Percentiles rank a stretch among this genome's conserved stretches.
Conservation (phyloP, 495 filamentous ascomycete genomes). For the Hypoxylon lenormandii region DNA sequence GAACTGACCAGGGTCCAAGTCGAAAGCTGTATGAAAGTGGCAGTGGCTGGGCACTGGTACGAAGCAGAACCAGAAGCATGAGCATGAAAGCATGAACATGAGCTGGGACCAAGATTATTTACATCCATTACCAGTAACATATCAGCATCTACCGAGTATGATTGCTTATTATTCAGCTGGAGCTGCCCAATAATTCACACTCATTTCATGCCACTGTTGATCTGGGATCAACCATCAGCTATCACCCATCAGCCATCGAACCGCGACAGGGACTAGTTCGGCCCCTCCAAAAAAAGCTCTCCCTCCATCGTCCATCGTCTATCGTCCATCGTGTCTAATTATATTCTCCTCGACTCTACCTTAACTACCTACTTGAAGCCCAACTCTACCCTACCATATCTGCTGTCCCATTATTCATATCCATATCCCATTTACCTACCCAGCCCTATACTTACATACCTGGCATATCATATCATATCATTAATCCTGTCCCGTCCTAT, state of each 20-base stretch:
- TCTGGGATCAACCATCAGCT: constrained; percentile 38
- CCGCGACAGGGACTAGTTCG: constrained; percentile 41
- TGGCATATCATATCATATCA: neutral
- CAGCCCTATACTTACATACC: constrained; percentile 10
- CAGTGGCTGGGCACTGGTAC: constrained; percentile 5
- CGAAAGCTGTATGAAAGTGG: neutral
- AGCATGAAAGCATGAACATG: neutral
- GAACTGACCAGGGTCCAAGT: neutral
- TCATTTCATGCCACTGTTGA: constrained; percentile 33
- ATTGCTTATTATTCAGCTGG: constrained; percentile 34
- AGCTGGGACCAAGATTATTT: constrained; percentile 31
- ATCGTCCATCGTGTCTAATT: constrained; percentile 30
- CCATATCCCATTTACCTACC: constrained; percentile 13
- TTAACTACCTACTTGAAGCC: constrained; percentile 42
- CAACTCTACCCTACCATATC: constrained; percentile 43
- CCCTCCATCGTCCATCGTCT: constrained; percentile 15
- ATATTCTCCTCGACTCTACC: constrained; percentile 27
- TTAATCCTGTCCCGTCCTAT: constrained; percentile 11
- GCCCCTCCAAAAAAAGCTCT: constrained; percentile 22
- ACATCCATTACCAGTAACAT: constrained; percentile 16
- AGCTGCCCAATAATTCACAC: constrained; percentile 41
- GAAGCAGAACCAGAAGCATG: neutral
- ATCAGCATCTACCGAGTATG: constrained; percentile 38
- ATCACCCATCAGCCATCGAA: constrained; percentile 4
- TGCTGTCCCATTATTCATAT: neutral